Evolutionary conservation across 208 protist genomes (phyloP).

Genomic region (Willaertia magna): DNA sequence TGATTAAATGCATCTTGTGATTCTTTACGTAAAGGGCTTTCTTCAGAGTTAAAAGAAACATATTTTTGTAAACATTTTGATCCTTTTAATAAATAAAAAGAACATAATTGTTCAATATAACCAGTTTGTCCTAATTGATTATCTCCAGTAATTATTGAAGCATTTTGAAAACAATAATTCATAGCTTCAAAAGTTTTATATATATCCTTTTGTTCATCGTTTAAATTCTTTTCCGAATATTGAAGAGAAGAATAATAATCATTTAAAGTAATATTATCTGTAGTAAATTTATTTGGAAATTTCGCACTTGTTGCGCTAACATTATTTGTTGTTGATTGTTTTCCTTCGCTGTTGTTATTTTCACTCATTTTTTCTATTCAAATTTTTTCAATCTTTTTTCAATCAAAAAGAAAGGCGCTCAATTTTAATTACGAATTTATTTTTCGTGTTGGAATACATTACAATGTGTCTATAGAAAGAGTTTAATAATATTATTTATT

Average conservation of each 20-base stretch:
- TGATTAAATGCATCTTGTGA: background rate
- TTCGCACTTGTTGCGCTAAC: no score
- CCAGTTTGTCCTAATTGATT: background rate
- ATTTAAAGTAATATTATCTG: background rate
- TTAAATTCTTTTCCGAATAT: background rate
- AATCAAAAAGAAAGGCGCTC: no score
- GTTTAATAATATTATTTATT: no score
- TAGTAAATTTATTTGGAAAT: background rate
- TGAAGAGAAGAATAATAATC: background rate
- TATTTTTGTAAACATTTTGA: background rate
- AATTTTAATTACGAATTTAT: no score
- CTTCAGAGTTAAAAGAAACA: background rate
- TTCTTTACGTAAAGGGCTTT: background rate
- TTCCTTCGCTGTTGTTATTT: no score
- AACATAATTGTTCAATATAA: background rate
- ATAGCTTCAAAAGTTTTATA: background rate
- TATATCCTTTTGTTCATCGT: background rate
- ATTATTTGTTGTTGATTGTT: no score
- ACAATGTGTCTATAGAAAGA: no score
- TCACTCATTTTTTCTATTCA: no score
- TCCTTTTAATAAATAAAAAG: background rate
- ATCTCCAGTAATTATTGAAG: background rate
- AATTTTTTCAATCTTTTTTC: no score
- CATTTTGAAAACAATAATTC: background rate
- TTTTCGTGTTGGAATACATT: no score